These are phyloP conservation scores for Aspergillus pseudoglaucus DNA, from an alignment of 2,329 filamentous ascomycete species.

Conservation along the genomic window DNA sequence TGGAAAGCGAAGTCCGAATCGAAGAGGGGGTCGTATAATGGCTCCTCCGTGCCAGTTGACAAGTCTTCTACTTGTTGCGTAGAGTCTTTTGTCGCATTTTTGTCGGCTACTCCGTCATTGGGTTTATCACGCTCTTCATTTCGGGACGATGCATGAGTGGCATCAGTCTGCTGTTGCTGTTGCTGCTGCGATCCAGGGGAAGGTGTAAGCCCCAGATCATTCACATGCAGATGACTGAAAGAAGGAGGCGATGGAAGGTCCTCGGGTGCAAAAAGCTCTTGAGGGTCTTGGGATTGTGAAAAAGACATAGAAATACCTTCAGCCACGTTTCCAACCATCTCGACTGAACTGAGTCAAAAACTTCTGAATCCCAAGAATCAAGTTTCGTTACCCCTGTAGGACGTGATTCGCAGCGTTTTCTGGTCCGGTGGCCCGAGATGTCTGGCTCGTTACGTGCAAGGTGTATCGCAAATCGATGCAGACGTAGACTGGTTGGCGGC, in stretches of 20 bases:
- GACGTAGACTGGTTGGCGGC: neutral
- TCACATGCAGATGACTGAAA: slow-evolving; percentile 19
- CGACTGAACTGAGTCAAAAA: slow-evolving; percentile 1
- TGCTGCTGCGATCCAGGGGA: slow-evolving; percentile 30
- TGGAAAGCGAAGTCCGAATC: slow-evolving; percentile 12
- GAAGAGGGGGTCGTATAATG: slow-evolving; percentile 14
- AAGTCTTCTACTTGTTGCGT: neutral
- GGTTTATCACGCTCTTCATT: slow-evolving; percentile 6
- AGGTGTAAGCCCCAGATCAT: slow-evolving; percentile 40
- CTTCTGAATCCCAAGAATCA: neutral
- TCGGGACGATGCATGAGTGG: slow-evolving; percentile 2
- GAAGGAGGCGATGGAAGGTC: slow-evolving; percentile 13
- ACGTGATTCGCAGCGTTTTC: neutral
- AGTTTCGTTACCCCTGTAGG: neutral
- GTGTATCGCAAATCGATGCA: neutral
- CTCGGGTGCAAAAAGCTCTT: slow-evolving; percentile 14
- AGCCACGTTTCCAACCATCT: slow-evolving; percentile 22
- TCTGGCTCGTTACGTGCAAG: neutral
- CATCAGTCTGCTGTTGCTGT: slow-evolving; percentile 2
- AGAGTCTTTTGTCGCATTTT: neutral
- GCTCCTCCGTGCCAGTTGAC: slow-evolving; percentile 3
- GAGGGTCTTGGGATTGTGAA: slow-evolving; percentile 8
- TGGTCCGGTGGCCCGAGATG: neutral
- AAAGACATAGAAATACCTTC: slow-evolving; percentile 35
- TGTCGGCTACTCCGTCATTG: neutral